phyloP scores from a whole-genome alignment of 2,329 filamentous ascomycete species.

The Colletotrichum echinochloae region DNA sequence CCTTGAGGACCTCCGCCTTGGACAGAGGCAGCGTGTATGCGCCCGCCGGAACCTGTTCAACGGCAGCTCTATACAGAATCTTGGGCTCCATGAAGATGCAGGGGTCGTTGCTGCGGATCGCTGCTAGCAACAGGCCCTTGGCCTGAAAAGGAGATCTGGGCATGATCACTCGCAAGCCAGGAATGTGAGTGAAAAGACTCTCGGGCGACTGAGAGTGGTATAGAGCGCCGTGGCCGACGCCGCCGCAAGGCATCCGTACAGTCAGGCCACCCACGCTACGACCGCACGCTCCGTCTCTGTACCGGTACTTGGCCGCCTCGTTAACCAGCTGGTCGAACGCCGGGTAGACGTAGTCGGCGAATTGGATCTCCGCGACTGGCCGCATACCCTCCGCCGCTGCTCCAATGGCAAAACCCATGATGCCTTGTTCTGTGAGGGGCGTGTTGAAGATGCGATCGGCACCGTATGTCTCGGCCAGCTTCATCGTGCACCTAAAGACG shows the following conservation, averaged over 20 bases:
- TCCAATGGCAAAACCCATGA: conserved; percentile 93
- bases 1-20: conserved; percentile 86
- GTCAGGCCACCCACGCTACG: conserved; percentile 81
- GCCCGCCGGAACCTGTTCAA: conserved; percentile 88
- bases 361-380: conserved; percentile 94
- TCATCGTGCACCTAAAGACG: conserved; percentile 95
- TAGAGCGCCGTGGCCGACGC: conserved; percentile 88
- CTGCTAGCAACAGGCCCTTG: conserved; percentile 84
- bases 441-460: conserved; percentile 95
- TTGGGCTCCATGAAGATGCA: conserved; percentile 96
- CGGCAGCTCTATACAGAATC: conserved; percentile 89
- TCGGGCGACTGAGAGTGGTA: conserved; percentile 94
- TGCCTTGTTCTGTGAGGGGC: conserved; percentile 92
- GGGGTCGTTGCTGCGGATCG: conserved; percentile 85
- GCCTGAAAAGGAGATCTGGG: conserved; percentile 88
- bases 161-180: conserved; percentile 86
- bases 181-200: conserved; percentile 87
- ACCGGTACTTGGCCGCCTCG: conserved; percentile 89
- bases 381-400: conserved; percentile 91
- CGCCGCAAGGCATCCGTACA: conserved; percentile 90
- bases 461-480: conserved; percentile 88
- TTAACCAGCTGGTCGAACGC: conserved; percentile 96
- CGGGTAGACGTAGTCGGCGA: conserved; percentile 93
- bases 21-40: conserved; percentile 86
- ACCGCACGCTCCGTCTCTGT: conserved; percentile 72